Conservation (phyloP, 2,329 filamentous ascomycete genomes). For the Epichloe elymi region DNA sequence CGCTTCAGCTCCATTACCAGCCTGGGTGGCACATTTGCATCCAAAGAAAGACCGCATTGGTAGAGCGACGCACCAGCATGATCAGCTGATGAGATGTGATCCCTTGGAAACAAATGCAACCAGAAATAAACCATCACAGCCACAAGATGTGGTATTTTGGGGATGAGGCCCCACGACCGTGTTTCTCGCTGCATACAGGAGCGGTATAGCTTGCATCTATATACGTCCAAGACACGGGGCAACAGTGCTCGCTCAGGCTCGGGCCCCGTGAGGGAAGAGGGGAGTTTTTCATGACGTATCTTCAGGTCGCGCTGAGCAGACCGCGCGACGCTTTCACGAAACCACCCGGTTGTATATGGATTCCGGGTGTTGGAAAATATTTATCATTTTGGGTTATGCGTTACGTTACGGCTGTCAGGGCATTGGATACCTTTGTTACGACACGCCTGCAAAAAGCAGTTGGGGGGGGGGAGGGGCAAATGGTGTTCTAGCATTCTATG, state of each 20-base stretch:
- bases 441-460: not conserved
- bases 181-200: not conserved
- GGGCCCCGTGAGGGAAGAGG: not conserved
- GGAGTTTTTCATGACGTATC: not conserved
- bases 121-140: not conserved
- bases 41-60: conserved; percentile 20
- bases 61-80: conserved; percentile 31
- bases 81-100: conserved; percentile 16
- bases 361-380: not conserved
- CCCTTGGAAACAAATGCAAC: not conserved
- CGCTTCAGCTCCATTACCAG: conserved; percentile 43
- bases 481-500: not conserved
- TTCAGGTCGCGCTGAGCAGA: not conserved
- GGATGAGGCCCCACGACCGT: not conserved
- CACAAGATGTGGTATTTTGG: not conserved
- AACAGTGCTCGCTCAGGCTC: not conserved
- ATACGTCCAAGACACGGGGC: not conserved
- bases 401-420: not conserved
- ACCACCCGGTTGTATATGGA: not conserved
- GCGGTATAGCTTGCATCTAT: not conserved
- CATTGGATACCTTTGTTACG: conserved; percentile 1
- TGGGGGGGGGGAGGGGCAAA: not conserved
- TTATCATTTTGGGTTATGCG: conserved; percentile 1
- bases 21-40: conserved; percentile 28
- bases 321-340: not conserved